A percentile compares a stretch with the other conserved stretches of the same genome.
phyloP scores from a whole-genome alignment of 768 basidiomycete genomes.

The Chiua virens region DNA sequence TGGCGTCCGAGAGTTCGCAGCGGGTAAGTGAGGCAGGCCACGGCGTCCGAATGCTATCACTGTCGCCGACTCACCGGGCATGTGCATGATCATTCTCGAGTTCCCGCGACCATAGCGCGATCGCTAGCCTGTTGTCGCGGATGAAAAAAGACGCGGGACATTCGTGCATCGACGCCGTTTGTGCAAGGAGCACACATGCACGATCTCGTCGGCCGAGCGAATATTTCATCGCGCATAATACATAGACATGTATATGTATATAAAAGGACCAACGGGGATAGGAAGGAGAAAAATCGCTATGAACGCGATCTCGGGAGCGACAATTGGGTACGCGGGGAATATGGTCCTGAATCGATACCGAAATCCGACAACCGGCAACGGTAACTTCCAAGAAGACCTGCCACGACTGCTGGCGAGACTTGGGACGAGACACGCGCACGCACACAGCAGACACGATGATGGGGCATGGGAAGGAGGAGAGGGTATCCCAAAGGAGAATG shows the following conservation, averaged over 20 bases:
- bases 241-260: conserved; percentile 6
- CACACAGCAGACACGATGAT: neutral
- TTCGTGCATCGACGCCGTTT: conserved; percentile 5
- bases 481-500: conserved; percentile 12
- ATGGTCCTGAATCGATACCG: neutral
- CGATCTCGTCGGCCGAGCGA: conserved; percentile 9
- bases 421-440: neutral
- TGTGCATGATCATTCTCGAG: conserved; percentile 1
- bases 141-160: conserved; percentile 15
- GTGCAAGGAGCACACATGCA: neutral
- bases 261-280: conserved; percentile 21
- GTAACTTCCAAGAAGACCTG: conserved; percentile 6
- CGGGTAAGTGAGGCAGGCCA: neutral
- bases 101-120: conserved; percentile 31
- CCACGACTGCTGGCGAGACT: neutral
- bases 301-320: conserved; percentile 28
- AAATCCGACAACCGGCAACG: conserved; percentile 15
- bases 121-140: conserved; percentile 14
- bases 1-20: neutral
- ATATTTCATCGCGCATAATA: neutral
- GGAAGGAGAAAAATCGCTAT: conserved; percentile 9
- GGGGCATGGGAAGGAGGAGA: too few relatives aligned
- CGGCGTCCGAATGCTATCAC: neutral
- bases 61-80: too few relatives aligned
- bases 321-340: neutral